Conservation (phyloP, 2,329 filamentous ascomycete species). For the Colletotrichum sp. region DNA sequence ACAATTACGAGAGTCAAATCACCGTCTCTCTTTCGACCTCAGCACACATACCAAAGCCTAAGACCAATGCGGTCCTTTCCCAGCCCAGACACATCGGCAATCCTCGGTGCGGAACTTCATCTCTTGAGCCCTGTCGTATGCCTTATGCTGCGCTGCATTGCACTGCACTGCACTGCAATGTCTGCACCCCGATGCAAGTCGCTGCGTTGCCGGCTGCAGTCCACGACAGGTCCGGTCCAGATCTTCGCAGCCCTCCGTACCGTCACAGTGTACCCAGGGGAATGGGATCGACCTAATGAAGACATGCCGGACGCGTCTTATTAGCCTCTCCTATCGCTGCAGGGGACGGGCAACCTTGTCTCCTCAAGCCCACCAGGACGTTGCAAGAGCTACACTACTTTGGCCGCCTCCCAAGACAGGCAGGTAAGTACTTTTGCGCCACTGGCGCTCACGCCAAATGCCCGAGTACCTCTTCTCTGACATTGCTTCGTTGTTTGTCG, state of each 20-base stretch:
- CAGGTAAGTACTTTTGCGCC: constrained; percentile 21
- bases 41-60: neutral
- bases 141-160: constrained; percentile 2
- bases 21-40: neutral
- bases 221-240: constrained; percentile 14
- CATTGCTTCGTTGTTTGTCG: neutral
- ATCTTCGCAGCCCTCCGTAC: constrained; percentile 17
- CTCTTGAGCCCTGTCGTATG: neutral
- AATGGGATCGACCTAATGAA: constrained; percentile 22
- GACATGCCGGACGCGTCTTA: constrained; percentile 24
- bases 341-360: constrained; percentile 15
- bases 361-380: neutral
- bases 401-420: neutral
- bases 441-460: neutral
- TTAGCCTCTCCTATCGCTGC: constrained; percentile 22
- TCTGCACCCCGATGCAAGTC: constrained; percentile 1
- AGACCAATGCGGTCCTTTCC: neutral
- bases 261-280: constrained; percentile 21
- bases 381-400: constrained; percentile 4
- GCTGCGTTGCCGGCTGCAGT: constrained; percentile 16
- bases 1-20: neutral
- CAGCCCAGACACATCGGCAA: neutral
- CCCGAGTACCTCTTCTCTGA: neutral
- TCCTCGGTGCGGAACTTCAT: constrained; percentile 14
- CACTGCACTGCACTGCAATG: neutral